Conservation (phyloP, 2,329 filamentous ascomycete species). For the Calonectria pauciramosa region DNA sequence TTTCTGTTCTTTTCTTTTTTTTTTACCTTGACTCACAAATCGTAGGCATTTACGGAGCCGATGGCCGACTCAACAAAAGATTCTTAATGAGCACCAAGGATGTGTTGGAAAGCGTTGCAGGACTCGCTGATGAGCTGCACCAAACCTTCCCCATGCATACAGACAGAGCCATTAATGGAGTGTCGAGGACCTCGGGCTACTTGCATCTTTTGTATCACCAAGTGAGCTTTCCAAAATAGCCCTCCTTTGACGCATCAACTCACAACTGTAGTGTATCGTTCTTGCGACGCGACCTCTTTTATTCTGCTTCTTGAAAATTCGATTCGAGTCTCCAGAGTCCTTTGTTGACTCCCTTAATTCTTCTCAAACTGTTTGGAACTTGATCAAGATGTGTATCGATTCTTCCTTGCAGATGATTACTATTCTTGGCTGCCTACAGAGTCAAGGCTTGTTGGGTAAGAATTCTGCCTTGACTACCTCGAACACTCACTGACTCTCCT, state of each 20-base stretch:
- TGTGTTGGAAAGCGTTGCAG: slow-evolving; percentile 46
- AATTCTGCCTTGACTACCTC: not conserved
- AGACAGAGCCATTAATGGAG: slow-evolving; percentile 49
- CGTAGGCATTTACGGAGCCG: slow-evolving; percentile 47
- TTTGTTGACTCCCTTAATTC: slow-evolving; percentile 54
- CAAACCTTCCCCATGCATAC: slow-evolving; percentile 47
- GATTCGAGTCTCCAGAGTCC: slow-evolving; percentile 43
- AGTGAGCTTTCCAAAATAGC: slow-evolving; percentile 30
- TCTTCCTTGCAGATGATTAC: slow-evolving; percentile 51
- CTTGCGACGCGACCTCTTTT: slow-evolving; percentile 50
- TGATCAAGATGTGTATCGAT: slow-evolving; percentile 52
- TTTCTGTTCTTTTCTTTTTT: accelerated
- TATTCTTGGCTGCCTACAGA: slow-evolving; percentile 59
- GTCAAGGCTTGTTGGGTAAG: slow-evolving; percentile 62
- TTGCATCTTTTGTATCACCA: slow-evolving; percentile 51
- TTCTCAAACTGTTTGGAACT: slow-evolving; percentile 48
- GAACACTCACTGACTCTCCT: not conserved
- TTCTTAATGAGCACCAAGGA: slow-evolving; percentile 50
- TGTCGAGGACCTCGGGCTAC: slow-evolving; percentile 49
- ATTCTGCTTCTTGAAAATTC: slow-evolving; percentile 50
- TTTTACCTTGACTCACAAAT: not conserved
- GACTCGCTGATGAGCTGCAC: slow-evolving; percentile 47
- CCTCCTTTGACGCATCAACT: not conserved
- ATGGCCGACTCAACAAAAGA: slow-evolving; percentile 47
- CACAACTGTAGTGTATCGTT: slow-evolving; percentile 45